Percentiles rank a stretch among this genome's conserved stretches.
These are phyloP conservation scores for Syzygium syzygioides DNA, from an alignment of 441 rosid species.

Conservation along the genomic window DNA sequence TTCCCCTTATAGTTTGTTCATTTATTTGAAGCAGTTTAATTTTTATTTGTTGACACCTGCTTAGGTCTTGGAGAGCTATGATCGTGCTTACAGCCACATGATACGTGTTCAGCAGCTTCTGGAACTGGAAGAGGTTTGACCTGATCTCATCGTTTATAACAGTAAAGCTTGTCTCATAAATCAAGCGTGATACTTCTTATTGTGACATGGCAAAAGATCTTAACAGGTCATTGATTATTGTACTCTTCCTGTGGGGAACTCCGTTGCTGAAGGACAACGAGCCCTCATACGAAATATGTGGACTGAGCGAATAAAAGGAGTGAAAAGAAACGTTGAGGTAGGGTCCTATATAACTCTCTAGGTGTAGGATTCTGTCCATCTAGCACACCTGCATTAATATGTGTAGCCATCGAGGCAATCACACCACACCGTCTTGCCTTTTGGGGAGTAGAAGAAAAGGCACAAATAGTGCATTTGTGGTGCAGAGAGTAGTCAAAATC, in stretches of 20 bases:
- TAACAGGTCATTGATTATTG: slow-evolving; percentile 92
- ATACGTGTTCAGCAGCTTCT: slow-evolving; percentile 98
- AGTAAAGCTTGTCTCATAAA: neutral
- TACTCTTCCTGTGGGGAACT: slow-evolving; percentile 80
- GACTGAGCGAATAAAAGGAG: slow-evolving; percentile 97
- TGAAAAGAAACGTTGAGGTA: slow-evolving; percentile 98
- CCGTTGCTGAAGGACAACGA: slow-evolving; percentile 82
- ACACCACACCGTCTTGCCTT: neutral
- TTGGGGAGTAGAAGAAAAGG: neutral
- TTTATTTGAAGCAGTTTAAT: neutral
- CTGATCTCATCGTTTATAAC: neutral
- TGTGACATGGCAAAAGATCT: neutral
- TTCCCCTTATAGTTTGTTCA: neutral
- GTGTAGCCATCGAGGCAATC: neutral
- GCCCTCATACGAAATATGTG: slow-evolving; percentile 98
- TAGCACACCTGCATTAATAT: neutral
- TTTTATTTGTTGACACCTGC: slow-evolving; percentile 4
- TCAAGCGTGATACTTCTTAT: neutral
- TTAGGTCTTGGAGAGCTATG: slow-evolving; percentile 98
- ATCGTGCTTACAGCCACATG: slow-evolving; percentile 96
- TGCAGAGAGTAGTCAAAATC: neutral
- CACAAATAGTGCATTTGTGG: neutral
- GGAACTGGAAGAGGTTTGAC: slow-evolving; percentile 93
- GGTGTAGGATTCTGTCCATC: neutral
- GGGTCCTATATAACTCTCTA: neutral